These are phyloP conservation scores for Coemansia sp. DNA, from an alignment of 192 early-diverging fungal genomes.

Conservation along the genomic window DNA sequence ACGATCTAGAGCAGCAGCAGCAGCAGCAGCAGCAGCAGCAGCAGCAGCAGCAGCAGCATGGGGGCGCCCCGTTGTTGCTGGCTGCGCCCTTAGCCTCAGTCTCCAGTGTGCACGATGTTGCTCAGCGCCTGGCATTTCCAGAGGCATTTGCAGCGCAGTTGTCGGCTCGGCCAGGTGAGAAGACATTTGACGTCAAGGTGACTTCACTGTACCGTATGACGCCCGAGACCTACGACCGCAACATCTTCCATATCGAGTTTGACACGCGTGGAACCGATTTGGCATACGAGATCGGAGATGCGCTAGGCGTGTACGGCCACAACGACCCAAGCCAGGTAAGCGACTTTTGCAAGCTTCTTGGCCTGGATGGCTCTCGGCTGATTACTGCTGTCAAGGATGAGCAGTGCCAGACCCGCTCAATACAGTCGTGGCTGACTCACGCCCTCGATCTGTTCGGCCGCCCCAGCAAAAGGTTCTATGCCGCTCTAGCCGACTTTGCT, in stretches of 20 bases:
- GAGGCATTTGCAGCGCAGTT: conserved; percentile 33
- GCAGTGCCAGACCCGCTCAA: conserved; percentile 65
- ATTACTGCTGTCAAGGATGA: conserved; percentile 63
- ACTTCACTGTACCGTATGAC: conserved; percentile 67
- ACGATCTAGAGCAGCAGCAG: background rate
- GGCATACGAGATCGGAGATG: conserved; percentile 91
- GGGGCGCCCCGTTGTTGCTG: background rate
- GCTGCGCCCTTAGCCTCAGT: background rate
- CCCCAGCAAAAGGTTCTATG: conserved; percentile 93
- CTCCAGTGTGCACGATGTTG: conserved; percentile 15
- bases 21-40: background rate
- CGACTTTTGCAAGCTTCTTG: conserved; percentile 73
- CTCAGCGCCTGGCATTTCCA: conserved; percentile 39
- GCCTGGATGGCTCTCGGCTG: conserved; percentile 62
- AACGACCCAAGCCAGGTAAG: conserved; percentile 75
- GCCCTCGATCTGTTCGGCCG: conserved; percentile 90
- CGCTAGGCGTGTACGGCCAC: conserved; percentile 88
- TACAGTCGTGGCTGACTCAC: conserved; percentile 79
- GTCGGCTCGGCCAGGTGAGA: conserved; percentile 23
- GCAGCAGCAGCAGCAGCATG: background rate
- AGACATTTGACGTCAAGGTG: conserved; percentile 35
- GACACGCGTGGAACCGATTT: conserved; percentile 76
- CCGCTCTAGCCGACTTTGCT: conserved; percentile 70
- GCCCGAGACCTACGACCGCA: conserved; percentile 85
- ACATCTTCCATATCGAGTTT: conserved; percentile 96